Evolutionary conservation across 2,329 filamentous ascomycete species (phyloP), one percentile per base, ranked within the genome.

Genomic region (Microdochium paspali): DNA sequence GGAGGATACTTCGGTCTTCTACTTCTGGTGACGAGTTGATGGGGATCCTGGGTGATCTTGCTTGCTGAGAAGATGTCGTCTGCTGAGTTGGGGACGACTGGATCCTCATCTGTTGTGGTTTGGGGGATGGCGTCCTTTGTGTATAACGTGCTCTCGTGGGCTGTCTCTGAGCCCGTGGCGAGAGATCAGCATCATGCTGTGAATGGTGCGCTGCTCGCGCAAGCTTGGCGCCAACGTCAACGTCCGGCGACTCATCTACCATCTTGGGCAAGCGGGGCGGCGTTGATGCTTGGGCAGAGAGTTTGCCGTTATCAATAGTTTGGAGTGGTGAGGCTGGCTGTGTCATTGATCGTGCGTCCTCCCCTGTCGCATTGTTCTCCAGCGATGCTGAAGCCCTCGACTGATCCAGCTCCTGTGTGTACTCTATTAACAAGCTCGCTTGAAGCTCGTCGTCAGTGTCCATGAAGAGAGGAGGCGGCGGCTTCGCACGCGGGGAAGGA

Each of bases 221-320:
- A 49, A 61, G 54, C 39, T 50, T 50, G 24, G 57, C 53, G 32
- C 58, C 59, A n/a, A 53, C 51, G 39, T 61, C 58, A 15, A 42
- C 21, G 10, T 49, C 18, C 7, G 35, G 35, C 5, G 35, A 40
- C 45, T 23, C 39, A 44, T 44, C 44, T 12, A 47, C 46, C 23
- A 44, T 53, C 26, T n/a, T 24, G 44, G 24, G 52, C 51, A 28
- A 52, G 46, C 15, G 58, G 51, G 10, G 45, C 25, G 26, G 46
- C 46, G 26, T 51, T 46, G 21, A 44, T 25, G 39, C 24, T 20
- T 12, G 18, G 21, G n/a, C 45, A n/a, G 5, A 32, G 15, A 4
- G 35, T 21, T n/a, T 40, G 15, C 6, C 18, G 5, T 35, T 50
- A 15, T 26, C 24, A 28, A 18, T 48, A 18, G 39, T 24, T 46